Evolutionary conservation across 345 rosid genomes (phyloP).

Genomic region (Eutrema heterophyllum): DNA sequence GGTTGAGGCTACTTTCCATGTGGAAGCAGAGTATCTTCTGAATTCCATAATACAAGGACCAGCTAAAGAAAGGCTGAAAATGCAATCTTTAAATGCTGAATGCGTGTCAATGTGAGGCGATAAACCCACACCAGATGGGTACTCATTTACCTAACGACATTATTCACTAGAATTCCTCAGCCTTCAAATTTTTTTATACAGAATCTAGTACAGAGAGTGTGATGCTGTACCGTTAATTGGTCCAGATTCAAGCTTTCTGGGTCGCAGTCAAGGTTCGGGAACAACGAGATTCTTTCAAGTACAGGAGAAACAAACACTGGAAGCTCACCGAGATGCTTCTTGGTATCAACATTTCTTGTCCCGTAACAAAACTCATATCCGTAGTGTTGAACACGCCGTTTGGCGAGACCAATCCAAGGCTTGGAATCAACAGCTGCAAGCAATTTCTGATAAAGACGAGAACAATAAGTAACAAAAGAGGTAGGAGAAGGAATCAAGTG

Average conservation of each 20-base stretch:
- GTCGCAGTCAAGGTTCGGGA: conserved; percentile 33
- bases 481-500: not conserved
- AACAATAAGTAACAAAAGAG: not conserved
- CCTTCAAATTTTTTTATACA: not conserved
- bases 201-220: not conserved
- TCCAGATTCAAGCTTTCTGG: conserved; percentile 48
- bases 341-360: conserved; percentile 75
- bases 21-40: conserved; percentile 59
- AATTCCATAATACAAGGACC: conserved; percentile 99
- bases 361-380: conserved; percentile 88
- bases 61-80: conserved; percentile 91
- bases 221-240: conserved; percentile 67
- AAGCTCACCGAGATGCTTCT: conserved; percentile 63
- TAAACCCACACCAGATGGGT: conserved; percentile 93
- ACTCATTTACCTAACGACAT: conserved; percentile 73
- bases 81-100: conserved; percentile 87
- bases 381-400: conserved; percentile 93
- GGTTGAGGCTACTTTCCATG: conserved; percentile 36
- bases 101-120: conserved; percentile 98
- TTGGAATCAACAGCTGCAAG: conserved; percentile 72
- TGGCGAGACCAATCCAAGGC: conserved; percentile 75
- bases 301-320: conserved; percentile 64
- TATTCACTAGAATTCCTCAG: conserved; percentile 7
- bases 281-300: conserved; percentile 49
- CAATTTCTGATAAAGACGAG: conserved; percentile 45